phyloP scores from a whole-genome alignment of 1,284 basidiomycete genomes.

The Coniferiporia weirii region DNA sequence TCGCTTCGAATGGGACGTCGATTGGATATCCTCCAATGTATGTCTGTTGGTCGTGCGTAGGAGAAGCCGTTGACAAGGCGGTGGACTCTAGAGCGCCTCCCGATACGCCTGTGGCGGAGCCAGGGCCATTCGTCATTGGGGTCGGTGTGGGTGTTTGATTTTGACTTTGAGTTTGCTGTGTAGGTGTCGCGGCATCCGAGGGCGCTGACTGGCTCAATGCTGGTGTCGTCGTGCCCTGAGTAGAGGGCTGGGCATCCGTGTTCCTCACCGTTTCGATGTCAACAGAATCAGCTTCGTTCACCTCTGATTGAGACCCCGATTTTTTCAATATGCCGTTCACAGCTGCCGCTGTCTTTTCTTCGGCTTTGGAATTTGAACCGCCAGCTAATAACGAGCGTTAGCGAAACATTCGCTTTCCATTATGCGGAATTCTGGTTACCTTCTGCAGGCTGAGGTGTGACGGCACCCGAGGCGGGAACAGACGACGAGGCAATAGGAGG shows the following conservation, averaged over 20 bases:
- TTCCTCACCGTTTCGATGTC: slow-evolving; percentile 7
- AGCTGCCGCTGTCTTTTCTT: neutral
- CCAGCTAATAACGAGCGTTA: neutral
- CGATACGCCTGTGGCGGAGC: neutral
- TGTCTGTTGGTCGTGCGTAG: neutral
- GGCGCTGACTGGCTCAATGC: neutral
- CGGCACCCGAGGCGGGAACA: slow-evolving; percentile 7
- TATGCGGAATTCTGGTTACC: neutral
- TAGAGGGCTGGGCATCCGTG: neutral
- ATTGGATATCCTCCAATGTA: slow-evolving; percentile 40
- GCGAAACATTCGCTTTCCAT: neutral
- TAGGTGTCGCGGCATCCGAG: neutral
- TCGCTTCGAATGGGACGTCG: slow-evolving; percentile 80
- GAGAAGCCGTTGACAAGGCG: neutral
- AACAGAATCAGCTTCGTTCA: slow-evolving; percentile 5
- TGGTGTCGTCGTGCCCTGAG: neutral
- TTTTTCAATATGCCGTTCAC: slow-evolving; percentile 1
- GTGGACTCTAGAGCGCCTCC: neutral
- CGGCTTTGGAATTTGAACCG: neutral
- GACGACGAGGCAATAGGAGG: slow-evolving; percentile 3
- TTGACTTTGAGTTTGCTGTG: neutral
- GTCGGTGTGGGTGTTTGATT: neutral
- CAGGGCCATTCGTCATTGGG: neutral
- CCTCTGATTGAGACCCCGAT: slow-evolving; percentile 5
- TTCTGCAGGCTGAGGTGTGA: slow-evolving; percentile 9